Evolutionary conservation across 805 yeast genomes (phyloP).

Genomic region (Yueomyces sp.): DNA sequence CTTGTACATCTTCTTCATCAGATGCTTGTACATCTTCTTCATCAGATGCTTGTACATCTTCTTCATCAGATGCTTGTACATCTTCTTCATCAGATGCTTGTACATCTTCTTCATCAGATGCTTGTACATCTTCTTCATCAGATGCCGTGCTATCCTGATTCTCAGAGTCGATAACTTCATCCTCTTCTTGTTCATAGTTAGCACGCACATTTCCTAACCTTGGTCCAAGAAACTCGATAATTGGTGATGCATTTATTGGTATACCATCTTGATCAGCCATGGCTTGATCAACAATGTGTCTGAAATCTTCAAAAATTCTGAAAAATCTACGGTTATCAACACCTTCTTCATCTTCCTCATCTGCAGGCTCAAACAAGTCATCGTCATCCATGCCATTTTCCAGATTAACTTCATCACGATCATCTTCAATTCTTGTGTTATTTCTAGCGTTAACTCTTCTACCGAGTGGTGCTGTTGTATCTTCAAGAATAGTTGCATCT

Average conservation of each 20-base stretch:
- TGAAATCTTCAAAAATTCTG: background rate
- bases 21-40: too few relatives aligned
- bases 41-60: background rate
- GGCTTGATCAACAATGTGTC: background rate
- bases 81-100: background rate
- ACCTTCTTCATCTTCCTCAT: slow-evolving; percentile 3
- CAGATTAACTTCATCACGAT: background rate
- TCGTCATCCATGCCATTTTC: background rate
- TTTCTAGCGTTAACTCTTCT: background rate
- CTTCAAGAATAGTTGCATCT: background rate
- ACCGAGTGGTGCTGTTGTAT: background rate
- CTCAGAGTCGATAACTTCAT: slow-evolving; percentile 10
- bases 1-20: background rate
- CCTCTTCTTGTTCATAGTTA: slow-evolving; percentile 6
- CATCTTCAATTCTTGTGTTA: background rate
- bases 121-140: background rate
- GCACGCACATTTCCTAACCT: background rate
- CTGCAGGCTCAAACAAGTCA: background rate
- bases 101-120: background rate
- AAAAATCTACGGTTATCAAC: slow-evolving; percentile 11
- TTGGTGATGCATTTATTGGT: slow-evolving; percentile 5
- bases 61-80: background rate
- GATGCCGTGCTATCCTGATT: slow-evolving; percentile 3
- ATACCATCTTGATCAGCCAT: background rate
- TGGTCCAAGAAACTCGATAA: slow-evolving; percentile 7